phyloP scores from a whole-genome alignment of 2,329 filamentous ascomycete genomes.

The Nigrograna mackinnonii region DNA sequence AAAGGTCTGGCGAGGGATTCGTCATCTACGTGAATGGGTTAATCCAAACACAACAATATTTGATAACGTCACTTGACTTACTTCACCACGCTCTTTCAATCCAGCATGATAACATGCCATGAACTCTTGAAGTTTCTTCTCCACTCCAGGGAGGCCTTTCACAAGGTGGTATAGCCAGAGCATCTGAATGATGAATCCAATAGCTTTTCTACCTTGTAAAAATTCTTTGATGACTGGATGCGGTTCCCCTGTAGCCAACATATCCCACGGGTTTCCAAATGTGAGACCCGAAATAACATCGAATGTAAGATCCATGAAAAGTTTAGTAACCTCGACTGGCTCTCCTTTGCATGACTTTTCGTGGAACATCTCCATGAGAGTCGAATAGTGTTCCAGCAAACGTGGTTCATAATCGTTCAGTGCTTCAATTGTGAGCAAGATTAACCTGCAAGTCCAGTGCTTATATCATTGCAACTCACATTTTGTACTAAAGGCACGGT shows the following conservation, averaged over 20 bases:
- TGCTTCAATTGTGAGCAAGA: no score
- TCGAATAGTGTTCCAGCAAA: background rate
- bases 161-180: background rate
- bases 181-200: background rate
- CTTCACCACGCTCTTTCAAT: background rate
- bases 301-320: constrained; percentile 39
- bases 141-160: background rate
- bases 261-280: constrained; percentile 37
- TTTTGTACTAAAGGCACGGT: constrained; percentile 6
- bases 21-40: background rate
- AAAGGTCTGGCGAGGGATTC: background rate
- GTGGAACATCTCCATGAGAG: background rate
- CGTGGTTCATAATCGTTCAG: background rate
- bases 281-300: constrained; percentile 49
- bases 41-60: background rate
- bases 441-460: no score
- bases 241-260: constrained; percentile 18
- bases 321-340: constrained; percentile 8
- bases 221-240: constrained; percentile 1
- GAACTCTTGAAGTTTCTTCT: background rate
- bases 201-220: background rate
- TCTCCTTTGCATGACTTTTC: background rate
- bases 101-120: background rate
- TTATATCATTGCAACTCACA: no score
- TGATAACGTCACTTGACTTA: background rate